phyloP scores from a whole-genome alignment of 441 rosid species.

The Pelargonium myrrhifolium region DNA sequence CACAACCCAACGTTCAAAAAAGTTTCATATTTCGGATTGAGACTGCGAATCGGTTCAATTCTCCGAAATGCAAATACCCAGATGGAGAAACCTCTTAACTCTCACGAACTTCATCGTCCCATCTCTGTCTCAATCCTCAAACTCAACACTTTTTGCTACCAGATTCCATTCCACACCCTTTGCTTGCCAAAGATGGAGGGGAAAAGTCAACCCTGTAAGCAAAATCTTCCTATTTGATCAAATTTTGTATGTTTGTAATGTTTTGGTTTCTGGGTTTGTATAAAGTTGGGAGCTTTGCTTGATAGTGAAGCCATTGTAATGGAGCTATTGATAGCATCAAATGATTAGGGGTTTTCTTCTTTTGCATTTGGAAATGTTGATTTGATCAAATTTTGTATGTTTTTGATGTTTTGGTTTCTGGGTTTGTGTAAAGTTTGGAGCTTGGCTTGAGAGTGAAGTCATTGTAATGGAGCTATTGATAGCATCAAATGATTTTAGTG shows the following conservation, averaged over 20 bases:
- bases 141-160: constrained; percentile 25
- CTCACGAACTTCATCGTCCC: constrained; percentile 31
- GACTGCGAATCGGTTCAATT: constrained; percentile 3
- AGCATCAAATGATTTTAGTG: too few species aligned
- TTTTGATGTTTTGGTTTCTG: background rate
- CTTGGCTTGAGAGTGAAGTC: background rate
- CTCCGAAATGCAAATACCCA: constrained; percentile 40
- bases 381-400: too few species aligned
- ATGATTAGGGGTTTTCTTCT: too few species aligned
- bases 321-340: background rate
- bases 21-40: background rate
- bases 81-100: constrained; percentile 38
- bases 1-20: background rate
- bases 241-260: background rate
- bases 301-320: background rate
- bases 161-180: constrained; percentile 46
- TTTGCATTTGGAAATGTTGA: too few species aligned
- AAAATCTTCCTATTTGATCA: background rate
- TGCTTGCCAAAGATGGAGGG: constrained; percentile 39
- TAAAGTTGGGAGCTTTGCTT: constrained; percentile 2
- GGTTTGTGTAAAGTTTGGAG: background rate
- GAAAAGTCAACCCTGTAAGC: constrained; percentile 40
- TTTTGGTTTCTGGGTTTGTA: background rate
- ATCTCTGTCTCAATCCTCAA: constrained; percentile 19
- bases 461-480: background rate